Evolutionary conservation across 176 grass and related monocot species (phyloP), one percentile per base, ranked within the genome.

Genomic region (Areca catechu): DNA sequence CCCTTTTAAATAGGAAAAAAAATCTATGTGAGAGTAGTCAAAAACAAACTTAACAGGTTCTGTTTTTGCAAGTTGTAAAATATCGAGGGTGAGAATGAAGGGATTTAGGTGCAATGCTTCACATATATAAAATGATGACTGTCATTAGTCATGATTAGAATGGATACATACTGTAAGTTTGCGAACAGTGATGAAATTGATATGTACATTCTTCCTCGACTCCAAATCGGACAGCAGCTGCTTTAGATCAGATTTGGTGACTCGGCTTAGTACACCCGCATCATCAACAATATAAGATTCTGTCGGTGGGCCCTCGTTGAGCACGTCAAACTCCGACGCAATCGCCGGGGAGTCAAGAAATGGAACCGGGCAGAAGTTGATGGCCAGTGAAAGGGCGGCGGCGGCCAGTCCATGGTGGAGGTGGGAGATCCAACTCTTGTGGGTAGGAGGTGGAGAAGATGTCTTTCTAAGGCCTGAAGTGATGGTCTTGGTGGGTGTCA

Each of bases 251-350:
- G 87, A 91, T 75, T 91, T 97, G 37, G 93, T 97, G 50, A 97
- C 93, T 7, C 93, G 93, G 80, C 81, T 97, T 5, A 97, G 83
- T 49, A 97, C 87, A 71, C 86, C 86, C 16, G 93, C 93, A 74
- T 97, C 93, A 77, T 97, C 92, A 52, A 91, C 72, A 43, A 91
- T 77, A 69, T 91, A 97, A 20, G 84, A 60, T 22, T 98, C 87
- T 0, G 51, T 77, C 3, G 93, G 88, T 14, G 93, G 78, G 2
- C 88, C 88, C 51, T 72, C 88, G 65, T 63, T 92, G 15, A 98
- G 72, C 75, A 98, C 93, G 58, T 98, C 79, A 71, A 92, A 98
- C 84, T 98, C 93, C 17, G 93, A 89, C 24, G 88, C 93, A 1
- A 27, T 57, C 4, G 70, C 86, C 15, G 80, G 86, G 9, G 56